A percentile compares a stretch with the other conserved stretches of the same genome.
Conservation (phyloP, 2,329 filamentous ascomycete genomes). For the Penicillium hordei region DNA sequence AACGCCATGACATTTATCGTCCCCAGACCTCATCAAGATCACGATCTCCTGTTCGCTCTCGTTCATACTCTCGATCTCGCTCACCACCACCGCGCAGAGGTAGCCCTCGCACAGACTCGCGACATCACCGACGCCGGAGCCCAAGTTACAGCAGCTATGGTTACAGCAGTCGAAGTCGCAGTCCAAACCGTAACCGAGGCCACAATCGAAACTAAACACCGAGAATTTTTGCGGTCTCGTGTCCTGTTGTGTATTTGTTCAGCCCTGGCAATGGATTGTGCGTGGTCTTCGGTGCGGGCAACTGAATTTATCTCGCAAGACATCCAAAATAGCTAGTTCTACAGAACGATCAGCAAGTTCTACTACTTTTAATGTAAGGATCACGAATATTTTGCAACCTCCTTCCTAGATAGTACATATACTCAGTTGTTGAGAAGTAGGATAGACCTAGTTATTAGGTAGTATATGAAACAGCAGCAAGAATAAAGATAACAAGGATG, state of each 20-base stretch:
- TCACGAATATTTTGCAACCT: too few relatives aligned
- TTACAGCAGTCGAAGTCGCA: slow-evolving; percentile 56
- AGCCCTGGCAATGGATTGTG: background rate
- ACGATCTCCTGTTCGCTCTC: slow-evolving; percentile 40
- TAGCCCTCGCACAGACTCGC: slow-evolving; percentile 35
- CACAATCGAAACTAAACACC: slow-evolving; percentile 26
- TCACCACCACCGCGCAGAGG: slow-evolving; percentile 43
- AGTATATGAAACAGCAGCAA: background rate
- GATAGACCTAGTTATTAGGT: background rate
- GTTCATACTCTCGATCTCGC: slow-evolving; percentile 43
- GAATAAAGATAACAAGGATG: background rate
- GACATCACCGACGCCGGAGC: slow-evolving; percentile 53
- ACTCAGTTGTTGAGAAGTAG: background rate
- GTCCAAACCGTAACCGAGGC: slow-evolving; percentile 50
- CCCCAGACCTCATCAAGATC: slow-evolving; percentile 58
- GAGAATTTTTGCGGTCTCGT: background rate
- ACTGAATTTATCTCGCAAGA: background rate
- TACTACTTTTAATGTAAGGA: background rate
- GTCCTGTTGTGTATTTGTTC: background rate
- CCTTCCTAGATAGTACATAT: background rate
- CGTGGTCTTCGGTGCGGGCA: background rate
- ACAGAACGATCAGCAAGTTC: background rate
- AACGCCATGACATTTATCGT: slow-evolving; percentile 58
- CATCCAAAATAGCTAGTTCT: background rate
- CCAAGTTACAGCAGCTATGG: slow-evolving; percentile 65